phyloP scores from a whole-genome alignment of 2,329 filamentous ascomycete genomes.

The Aspergillaceae sp. region DNA sequence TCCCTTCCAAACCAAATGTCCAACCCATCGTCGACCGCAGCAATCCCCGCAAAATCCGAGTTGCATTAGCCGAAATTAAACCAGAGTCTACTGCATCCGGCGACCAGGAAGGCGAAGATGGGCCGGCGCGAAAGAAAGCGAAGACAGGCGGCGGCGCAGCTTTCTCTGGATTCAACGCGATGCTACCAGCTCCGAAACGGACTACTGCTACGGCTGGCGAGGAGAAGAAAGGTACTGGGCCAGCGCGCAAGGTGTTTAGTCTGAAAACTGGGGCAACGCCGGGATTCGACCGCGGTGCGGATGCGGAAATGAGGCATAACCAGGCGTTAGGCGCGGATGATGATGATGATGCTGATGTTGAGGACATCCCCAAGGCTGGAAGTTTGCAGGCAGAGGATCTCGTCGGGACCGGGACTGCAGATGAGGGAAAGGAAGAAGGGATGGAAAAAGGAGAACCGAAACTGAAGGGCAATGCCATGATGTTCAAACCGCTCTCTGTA shows the following conservation, averaged over 20 bases:
- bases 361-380: slow-evolving; percentile 19
- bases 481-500: slow-evolving; percentile 85
- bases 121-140: slow-evolving; percentile 62
- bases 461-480: slow-evolving; percentile 66
- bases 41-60: slow-evolving; percentile 73
- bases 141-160: slow-evolving; percentile 56
- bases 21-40: slow-evolving; percentile 74
- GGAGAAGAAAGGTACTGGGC: slow-evolving; percentile 24
- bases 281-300: slow-evolving; percentile 62
- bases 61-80: slow-evolving; percentile 59
- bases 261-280: slow-evolving; percentile 77
- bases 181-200: slow-evolving; percentile 75
- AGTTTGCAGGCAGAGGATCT: slow-evolving; percentile 11
- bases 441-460: slow-evolving; percentile 30
- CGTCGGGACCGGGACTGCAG: slow-evolving; percentile 1
- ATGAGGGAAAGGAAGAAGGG: neutral
- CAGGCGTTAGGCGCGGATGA: slow-evolving; percentile 23
- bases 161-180: slow-evolving; percentile 76
- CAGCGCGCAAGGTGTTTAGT: slow-evolving; percentile 53
- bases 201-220: slow-evolving; percentile 16
- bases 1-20: slow-evolving; percentile 40
- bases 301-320: slow-evolving; percentile 28
- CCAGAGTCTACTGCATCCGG: slow-evolving; percentile 24
- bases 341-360: slow-evolving; percentile 6
- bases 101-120: slow-evolving; percentile 39